phyloP scores from a whole-genome alignment of 2,329 filamentous ascomycete genomes.

The Diaporthe velutina region DNA sequence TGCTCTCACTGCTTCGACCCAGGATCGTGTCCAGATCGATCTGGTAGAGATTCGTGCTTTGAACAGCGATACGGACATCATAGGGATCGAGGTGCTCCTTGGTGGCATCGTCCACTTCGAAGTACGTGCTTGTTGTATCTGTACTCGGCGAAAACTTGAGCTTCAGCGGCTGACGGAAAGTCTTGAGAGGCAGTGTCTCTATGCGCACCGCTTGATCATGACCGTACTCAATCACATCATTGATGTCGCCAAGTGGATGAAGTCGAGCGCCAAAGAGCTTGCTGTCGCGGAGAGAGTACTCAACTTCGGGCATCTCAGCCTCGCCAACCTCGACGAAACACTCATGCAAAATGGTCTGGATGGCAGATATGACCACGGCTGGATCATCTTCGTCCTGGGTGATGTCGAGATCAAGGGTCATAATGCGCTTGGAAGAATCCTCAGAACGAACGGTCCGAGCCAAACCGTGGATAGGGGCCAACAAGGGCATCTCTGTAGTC shows the following conservation, averaged over 20 bases:
- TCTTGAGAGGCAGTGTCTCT: constrained; percentile 2
- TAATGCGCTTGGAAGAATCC: constrained; percentile 56
- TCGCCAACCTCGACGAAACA: constrained; percentile 42
- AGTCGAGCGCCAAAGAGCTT: constrained; percentile 60
- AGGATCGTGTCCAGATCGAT: constrained; percentile 53
- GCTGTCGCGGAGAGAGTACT: constrained; percentile 57
- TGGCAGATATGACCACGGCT: neutral
- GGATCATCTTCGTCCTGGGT: neutral
- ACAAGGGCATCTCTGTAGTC: constrained; percentile 50
- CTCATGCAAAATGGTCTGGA: constrained; percentile 42
- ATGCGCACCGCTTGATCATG: constrained; percentile 14
- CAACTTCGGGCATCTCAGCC: constrained; percentile 51
- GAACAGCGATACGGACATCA: constrained; percentile 57
- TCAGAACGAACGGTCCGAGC: constrained; percentile 64
- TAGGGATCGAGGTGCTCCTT: constrained; percentile 43
- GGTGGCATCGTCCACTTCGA: constrained; percentile 38
- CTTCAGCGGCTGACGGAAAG: constrained; percentile 33
- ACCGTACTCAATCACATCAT: constrained; percentile 57
- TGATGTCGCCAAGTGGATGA: constrained; percentile 54
- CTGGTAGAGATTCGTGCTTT: constrained; percentile 50
- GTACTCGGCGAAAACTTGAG: constrained; percentile 39
- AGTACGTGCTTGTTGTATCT: constrained; percentile 39
- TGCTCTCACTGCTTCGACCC: constrained; percentile 48
- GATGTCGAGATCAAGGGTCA: constrained; percentile 57
- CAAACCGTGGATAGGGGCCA: constrained; percentile 59